Base-by-base conservation (phyloP, 352 stramenopile species). In the Pythium brachiatum region DNA sequence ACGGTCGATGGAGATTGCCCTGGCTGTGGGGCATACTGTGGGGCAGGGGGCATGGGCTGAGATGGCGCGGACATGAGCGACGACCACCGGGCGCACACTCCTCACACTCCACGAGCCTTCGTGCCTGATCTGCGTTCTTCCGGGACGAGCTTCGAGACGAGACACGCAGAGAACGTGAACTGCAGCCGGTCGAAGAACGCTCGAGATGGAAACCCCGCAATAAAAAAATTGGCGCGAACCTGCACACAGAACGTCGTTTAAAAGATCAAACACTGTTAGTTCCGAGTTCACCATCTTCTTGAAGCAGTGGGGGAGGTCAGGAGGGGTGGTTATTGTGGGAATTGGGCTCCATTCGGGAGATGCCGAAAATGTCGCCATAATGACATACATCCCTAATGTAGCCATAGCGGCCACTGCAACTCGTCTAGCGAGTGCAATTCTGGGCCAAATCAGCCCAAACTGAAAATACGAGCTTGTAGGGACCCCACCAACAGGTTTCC, bases 21-120 rank as follows among this genome's bases (percentile, higher is more conserved):
- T 15, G 60, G 38, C 65, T 73, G 78, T 44, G 74, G 62, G 67
- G 78, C 78, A 88, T 89, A 86, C 68, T 92, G 76, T 68, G 83
- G 81, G 68, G 83, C 77, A 65, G 83, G 69, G 62, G 79, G 76
- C 79, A 92, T 89, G 56, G 81, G 84, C 69, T 86, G 83, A 63
- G 81, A 71, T 54, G 76, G 79, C 68, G 73, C 66, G 53, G 79
- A 85, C 80, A 88, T 88, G 68, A 73, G 73, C 76, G 36, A 57
- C 20, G 43, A 52, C 44, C 44, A 52, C 44, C 7, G 23, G 44
- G 25, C 44, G 25, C 23, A 23, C 44, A 52, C 44, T 52, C 12
- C 44, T 52, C 25, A 52, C 44, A 52, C 23, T 52, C 25, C 23
- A 34, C 44, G 15, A 52, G 44, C 44, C 44, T 9, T 31, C 11